A percentile compares a stretch with the other conserved stretches of the same genome.
Evolutionary conservation across 169 alveolate species (phyloP).

Genomic region (Plasmodium adleri): DNA sequence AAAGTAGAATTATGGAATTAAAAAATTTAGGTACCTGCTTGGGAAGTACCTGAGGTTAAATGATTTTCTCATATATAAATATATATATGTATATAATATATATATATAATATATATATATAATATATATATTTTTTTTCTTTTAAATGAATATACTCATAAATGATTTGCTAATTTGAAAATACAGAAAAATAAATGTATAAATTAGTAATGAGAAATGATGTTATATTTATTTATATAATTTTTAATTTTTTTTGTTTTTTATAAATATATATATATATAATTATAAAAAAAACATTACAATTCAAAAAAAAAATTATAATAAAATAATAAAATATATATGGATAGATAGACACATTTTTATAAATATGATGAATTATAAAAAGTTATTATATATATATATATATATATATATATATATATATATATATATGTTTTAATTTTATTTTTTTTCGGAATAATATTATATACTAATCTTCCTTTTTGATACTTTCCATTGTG

Average conservation of each 20-base stretch:
- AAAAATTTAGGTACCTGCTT: constrained; percentile 72
- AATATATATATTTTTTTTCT: not conserved
- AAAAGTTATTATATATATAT: no score
- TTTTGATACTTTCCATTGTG: not conserved
- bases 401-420: not conserved
- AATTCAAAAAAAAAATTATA: no score
- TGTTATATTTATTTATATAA: constrained; percentile 40
- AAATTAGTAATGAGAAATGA: constrained; percentile 72
- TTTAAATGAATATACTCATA: constrained; percentile 38
- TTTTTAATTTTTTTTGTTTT: no score
- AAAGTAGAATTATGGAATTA: constrained; percentile 64
- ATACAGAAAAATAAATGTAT: constrained; percentile 49
- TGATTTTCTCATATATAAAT: constrained; percentile 5
- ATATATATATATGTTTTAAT: no score
- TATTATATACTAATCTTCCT: constrained; percentile 11
- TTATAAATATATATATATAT: no score
- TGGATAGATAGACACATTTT: constrained; percentile 7
- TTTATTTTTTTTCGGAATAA: not conserved
- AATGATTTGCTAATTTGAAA: constrained; percentile 77
- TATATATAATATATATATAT: no score
- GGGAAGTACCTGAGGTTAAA: constrained; percentile 74
- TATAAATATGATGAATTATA: no score
- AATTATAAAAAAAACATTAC: no score
- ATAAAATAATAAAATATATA: not conserved
- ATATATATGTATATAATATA: not conserved